Conservation (phyloP, 257 asterid species). For the Avicennia marina region DNA sequence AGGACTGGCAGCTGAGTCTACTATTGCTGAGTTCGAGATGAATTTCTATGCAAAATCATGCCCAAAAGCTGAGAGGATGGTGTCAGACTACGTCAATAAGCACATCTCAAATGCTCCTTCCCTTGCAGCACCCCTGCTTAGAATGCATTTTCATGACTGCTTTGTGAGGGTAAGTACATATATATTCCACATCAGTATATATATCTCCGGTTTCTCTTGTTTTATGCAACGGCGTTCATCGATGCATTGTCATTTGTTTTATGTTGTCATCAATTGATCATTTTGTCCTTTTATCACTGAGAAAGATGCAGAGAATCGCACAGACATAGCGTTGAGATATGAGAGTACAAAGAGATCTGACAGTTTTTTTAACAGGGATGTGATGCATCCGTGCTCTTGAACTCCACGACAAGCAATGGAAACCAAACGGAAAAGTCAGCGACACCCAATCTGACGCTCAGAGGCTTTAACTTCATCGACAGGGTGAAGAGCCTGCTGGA, state of each 20-base stretch:
- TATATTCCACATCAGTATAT: too few relatives aligned
- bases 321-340: too few relatives aligned
- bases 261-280: too few relatives aligned
- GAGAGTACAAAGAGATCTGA: too few relatives aligned
- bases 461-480: constrained; percentile 51
- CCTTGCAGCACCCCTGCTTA: constrained; percentile 49
- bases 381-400: constrained; percentile 39
- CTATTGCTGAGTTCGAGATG: constrained; percentile 36
- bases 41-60: constrained; percentile 52
- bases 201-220: too few relatives aligned
- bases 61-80: constrained; percentile 60
- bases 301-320: too few relatives aligned
- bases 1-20: constrained; percentile 15
- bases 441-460: constrained; percentile 30
- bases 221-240: too few relatives aligned
- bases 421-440: constrained; percentile 41
- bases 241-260: too few relatives aligned
- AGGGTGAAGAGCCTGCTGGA: constrained; percentile 35
- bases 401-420: constrained; percentile 37
- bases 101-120: constrained; percentile 60
- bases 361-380: constrained; percentile 29
- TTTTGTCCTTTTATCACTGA: too few relatives aligned
- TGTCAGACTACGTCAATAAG: constrained; percentile 36
- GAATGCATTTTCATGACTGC: constrained; percentile 57
- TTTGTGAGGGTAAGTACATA: constrained; percentile 37